A percentile compares a stretch with the other conserved stretches of the same genome.
These are phyloP conservation scores for Yamadazyma ubonensis DNA, from an alignment of 805 yeast genomes.

Conservation along the genomic window DNA sequence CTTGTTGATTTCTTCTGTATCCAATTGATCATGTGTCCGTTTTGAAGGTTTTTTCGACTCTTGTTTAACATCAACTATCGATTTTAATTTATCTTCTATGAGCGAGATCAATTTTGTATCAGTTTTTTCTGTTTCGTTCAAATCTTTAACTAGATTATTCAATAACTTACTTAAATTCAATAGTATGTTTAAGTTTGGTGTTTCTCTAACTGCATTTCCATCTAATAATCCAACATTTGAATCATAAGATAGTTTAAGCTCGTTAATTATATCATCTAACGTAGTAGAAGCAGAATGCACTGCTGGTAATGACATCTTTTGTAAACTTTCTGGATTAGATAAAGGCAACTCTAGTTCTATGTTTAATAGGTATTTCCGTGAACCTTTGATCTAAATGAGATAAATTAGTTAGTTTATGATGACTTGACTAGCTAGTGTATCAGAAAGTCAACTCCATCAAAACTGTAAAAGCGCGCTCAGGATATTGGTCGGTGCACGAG, in stretches of 20 bases:
- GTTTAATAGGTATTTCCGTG: too few relatives aligned
- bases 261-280: conserved; percentile 51
- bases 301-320: conserved; percentile 10
- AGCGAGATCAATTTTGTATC: conserved; percentile 21
- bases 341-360: too few relatives aligned
- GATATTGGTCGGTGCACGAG: too few relatives aligned
- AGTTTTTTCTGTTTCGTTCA: conserved; percentile 30
- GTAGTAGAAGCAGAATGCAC: conserved; percentile 38
- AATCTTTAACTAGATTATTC: conserved; percentile 37
- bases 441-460: too few relatives aligned
- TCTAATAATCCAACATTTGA: conserved; percentile 57
- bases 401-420: too few relatives aligned
- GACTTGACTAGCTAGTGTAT: too few relatives aligned
- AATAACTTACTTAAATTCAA: conserved; percentile 46
- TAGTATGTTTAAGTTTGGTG: conserved; percentile 43
- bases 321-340: too few relatives aligned
- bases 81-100: conserved; percentile 10
- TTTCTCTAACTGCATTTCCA: conserved; percentile 51
- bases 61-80: conserved; percentile 18
- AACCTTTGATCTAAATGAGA: too few relatives aligned
- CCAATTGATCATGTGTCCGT: not conserved
- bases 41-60: conserved; percentile 1
- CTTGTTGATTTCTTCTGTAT: not conserved
- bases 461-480: too few relatives aligned
- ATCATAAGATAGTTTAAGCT: conserved; percentile 55